phyloP scores from a whole-genome alignment of 306 rosid genomes.

The Castanopsis chinensis region DNA sequence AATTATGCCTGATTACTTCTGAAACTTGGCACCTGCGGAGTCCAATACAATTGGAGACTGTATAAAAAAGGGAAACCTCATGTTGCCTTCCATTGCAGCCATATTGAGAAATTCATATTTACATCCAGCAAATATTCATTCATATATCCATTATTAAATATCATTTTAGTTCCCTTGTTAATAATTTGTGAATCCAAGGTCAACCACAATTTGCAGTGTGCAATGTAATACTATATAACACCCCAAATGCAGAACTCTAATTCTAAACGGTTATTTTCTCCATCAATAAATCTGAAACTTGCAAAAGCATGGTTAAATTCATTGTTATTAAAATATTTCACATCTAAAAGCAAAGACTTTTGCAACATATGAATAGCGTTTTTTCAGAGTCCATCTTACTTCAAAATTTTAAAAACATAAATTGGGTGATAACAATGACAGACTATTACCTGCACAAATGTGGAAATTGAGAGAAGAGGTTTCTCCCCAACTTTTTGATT shows the following conservation, averaged over 20 bases:
- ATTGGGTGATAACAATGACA: not conserved
- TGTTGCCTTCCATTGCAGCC: not conserved
- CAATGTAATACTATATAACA: not conserved
- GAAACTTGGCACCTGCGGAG: not conserved
- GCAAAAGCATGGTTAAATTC: not conserved
- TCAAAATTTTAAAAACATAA: constrained; percentile 17
- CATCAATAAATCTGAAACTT: not conserved
- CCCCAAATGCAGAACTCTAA: not conserved
- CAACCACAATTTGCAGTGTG: not conserved
- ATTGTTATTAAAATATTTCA: not conserved
- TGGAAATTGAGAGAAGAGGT: constrained; percentile 89
- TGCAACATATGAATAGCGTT: not conserved
- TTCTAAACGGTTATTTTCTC: not conserved
- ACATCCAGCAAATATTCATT: not conserved
- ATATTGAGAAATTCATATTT: not conserved
- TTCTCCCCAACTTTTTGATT: constrained; percentile 96
- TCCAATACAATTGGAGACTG: not conserved
- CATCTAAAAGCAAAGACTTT: not conserved
- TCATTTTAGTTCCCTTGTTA: not conserved
- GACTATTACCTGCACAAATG: constrained; percentile 69
- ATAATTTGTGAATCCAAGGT: not conserved
- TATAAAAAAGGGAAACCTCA: not conserved
- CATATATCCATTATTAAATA: not conserved
- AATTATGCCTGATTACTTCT: not conserved
- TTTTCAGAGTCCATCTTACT: not conserved